A percentile compares a stretch with the other conserved stretches of the same genome.
phyloP scores from a whole-genome alignment of 2,329 filamentous ascomycete species.

The Phialophora macrospora region DNA sequence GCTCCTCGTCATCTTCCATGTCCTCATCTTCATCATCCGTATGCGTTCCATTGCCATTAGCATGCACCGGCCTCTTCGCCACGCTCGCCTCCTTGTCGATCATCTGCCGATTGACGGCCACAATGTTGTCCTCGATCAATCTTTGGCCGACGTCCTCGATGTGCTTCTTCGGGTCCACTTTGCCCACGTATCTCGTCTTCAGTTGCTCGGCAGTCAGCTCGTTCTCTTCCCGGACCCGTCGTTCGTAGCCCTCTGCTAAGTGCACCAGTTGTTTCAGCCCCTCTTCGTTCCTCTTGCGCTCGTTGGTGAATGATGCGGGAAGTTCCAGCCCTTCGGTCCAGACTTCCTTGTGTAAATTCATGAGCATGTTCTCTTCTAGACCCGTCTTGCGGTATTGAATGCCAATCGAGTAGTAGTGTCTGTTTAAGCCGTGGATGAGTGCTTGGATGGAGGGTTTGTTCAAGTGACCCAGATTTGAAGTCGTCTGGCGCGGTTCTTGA shows the following conservation, averaged over 20 bases:
- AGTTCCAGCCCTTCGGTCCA: conserved; percentile 98
- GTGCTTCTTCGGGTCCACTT: conserved; percentile 99
- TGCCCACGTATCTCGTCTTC: conserved; percentile 98
- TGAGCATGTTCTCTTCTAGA: conserved; percentile 98
- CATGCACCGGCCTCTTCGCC: conserved; percentile 67
- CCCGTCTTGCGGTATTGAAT: conserved; percentile 99
- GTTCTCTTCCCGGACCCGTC: conserved; percentile 97
- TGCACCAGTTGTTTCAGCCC: conserved; percentile 84
- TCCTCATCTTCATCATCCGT: conserved; percentile 54
- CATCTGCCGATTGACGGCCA: conserved; percentile 97
- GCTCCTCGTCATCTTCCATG: conserved; percentile 73
- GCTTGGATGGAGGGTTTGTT: conserved; percentile 99
- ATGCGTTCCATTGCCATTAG: conserved; percentile 47
- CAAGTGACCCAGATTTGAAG: conserved; percentile 94
- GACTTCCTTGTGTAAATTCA: conserved; percentile 99
- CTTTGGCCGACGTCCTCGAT: conserved; percentile 95
- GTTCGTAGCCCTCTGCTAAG: conserved; percentile 95
- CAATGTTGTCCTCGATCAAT: conserved; percentile 98
- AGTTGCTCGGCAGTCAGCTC: conserved; percentile 96
- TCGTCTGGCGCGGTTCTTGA: conserved; percentile 96
- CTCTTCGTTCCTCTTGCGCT: conserved; percentile 84
- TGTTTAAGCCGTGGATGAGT: conserved; percentile 94
- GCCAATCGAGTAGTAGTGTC: conserved; percentile 98
- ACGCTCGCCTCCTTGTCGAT: conserved; percentile 98
- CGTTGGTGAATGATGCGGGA: conserved; percentile 91